Evolutionary conservation across 441 rosid species (phyloP), one percentile per base, ranked within the genome.

Genomic region (Erodium trifolium): DNA sequence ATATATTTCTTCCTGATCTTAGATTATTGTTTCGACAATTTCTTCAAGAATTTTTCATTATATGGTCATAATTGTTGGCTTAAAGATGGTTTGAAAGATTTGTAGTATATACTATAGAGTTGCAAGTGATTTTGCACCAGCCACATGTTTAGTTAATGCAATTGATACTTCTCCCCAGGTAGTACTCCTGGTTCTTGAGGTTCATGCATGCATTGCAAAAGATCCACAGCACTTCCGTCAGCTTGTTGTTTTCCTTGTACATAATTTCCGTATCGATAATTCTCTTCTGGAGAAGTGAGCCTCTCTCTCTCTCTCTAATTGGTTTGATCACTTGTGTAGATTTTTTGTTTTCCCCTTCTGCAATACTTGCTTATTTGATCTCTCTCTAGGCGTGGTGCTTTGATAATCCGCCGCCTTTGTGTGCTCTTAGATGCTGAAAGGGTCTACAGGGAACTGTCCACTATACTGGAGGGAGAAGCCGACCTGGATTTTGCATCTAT

Each of bases 131-230:
- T 18, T 4, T 13, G 45, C 67, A 64, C 3, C 12, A 31, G 41
- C 16, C 31, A 31, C 67, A 31, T 23, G 45, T 35, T 31, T 64
- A 64, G 11, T 31, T n/a, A 64, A 64, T 34, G 18, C 18, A 47
- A 39, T 37, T 53, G 3, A 27, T 41, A 29, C 64, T 66, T 79
- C 68, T 64, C 65, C 34, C 80, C 8, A 96, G 99, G 99, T 96
- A 72, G 99, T 96, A 66, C 97, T 96, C 45, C 86, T 89, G 74
- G 99, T 91, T 78, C 91, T 96, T 65, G 99, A 96, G 77, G 88
- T 96, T 82, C 99, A 96, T 83, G 98, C 99, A 51, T 87, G 96
- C 84, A 95, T 93, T 65, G 99, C 99, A 18, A 80, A 88, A 91
- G 99, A 93, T 84, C 81, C 79, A 41, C 87, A 78, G 66, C 93